Base-by-base conservation (phyloP, 2,329 filamentous ascomycete genomes). In the Xylariaceae sp. region DNA sequence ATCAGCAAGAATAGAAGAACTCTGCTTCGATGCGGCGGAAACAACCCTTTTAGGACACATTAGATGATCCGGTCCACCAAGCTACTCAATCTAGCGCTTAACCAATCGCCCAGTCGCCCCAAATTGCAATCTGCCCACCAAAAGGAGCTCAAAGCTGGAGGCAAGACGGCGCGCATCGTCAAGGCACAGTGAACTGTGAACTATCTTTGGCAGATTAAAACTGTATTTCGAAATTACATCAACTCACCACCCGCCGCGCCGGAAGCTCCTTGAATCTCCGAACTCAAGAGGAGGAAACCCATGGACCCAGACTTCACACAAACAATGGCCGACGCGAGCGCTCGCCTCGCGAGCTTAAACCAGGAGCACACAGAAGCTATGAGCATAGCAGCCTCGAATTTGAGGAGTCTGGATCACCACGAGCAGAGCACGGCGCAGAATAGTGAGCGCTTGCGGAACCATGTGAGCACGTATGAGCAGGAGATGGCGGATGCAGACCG, bases 401-500 rank as follows among this genome's bases (percentile, higher is more conserved):
- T 59, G 33, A 9, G 42, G 3, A 22, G 19, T 39, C 42, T 57
- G 7, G 41, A 17, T 4, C 45, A 48, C 3, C 31, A 47, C 42
- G 56, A 56, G 7, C 36, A 45, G 19, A 43, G 47, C 3, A 33
- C 31, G 13, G 45, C 38, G 11, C 47, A 45, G 17, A 49, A 50
- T 19, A 40, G 12, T 36, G 53, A 55, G 47, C 39, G 47, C 18
- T 14, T 53, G 10, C 55, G 44, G 40, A 11, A 44, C 16, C 49
- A 54, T 6, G 54, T 39, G 13, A 47, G 42, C 13, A 39, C 46
- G 16, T 33, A 54, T 19, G 53, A 57, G 11, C 28, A 28, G 12
- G 50, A 50, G 46, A 58, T 58, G 50, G 51, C 49, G 10, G 56
- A 60, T 45, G 56, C 54, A 0, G 50, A 60, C 18, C 43, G 44